Conservation (phyloP, 2,329 filamentous ascomycete genomes). For the Fusarium tuaranense region DNA sequence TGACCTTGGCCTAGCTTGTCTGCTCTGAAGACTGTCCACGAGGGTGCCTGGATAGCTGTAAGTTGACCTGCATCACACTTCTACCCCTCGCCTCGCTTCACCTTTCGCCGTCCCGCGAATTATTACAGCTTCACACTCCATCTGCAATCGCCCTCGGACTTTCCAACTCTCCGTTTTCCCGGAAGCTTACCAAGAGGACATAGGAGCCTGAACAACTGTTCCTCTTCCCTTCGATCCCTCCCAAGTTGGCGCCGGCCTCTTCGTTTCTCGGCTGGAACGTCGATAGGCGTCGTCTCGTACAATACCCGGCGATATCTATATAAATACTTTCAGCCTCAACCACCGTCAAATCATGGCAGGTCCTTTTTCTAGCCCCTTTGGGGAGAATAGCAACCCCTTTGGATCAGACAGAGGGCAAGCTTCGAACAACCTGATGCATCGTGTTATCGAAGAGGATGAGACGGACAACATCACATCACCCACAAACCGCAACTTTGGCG, state of each 20-base stretch:
- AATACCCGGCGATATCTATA: slow-evolving; percentile 14
- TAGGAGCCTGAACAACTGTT: slow-evolving; percentile 71
- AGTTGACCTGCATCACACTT: slow-evolving; percentile 25
- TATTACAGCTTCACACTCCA: background rate
- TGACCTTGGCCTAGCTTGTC: slow-evolving; percentile 31
- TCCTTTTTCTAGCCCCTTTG: slow-evolving; percentile 81
- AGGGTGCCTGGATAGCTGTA: slow-evolving; percentile 37
- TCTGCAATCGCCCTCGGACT: background rate
- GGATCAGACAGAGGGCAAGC: slow-evolving; percentile 38
- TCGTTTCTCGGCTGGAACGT: slow-evolving; percentile 72
- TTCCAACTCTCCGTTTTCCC: slow-evolving; percentile 54
- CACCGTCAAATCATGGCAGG: slow-evolving; percentile 71
- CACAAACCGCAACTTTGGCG: slow-evolving; percentile 71
- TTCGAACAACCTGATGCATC: slow-evolving; percentile 54
- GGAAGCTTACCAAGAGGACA: slow-evolving; percentile 70
- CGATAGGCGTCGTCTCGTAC: slow-evolving; percentile 61
- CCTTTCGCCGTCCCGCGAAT: background rate
- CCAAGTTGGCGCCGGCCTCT: slow-evolving; percentile 78
- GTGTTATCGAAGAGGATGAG: slow-evolving; percentile 86
- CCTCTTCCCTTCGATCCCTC: slow-evolving; percentile 72
- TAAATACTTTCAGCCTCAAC: background rate
- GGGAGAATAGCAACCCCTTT: slow-evolving; percentile 61
- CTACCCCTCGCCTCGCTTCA: slow-evolving; percentile 8
- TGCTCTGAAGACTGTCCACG: slow-evolving; percentile 14
- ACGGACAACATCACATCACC: slow-evolving; percentile 81